Evolutionary conservation across 306 rosid genomes (phyloP).

Genomic region (Trifolium repens): DNA sequence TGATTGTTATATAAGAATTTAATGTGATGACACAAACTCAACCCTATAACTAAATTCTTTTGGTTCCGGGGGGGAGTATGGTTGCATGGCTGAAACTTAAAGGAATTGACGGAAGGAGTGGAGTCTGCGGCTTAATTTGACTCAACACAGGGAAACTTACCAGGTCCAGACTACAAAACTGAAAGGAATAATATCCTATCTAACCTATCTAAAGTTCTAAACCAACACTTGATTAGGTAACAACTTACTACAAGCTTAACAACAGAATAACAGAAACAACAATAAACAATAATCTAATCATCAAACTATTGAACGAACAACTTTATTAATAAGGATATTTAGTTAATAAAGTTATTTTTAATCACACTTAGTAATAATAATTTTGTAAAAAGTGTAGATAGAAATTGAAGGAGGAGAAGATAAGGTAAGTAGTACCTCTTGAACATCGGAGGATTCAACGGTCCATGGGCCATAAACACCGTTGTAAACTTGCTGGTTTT

Average conservation of each 20-base stretch:
- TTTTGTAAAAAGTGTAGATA: not conserved
- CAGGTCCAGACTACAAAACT: no score
- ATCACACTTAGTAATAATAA: no score
- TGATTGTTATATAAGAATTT: not conserved
- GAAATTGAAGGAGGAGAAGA: conserved; percentile 2
- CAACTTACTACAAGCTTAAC: not conserved
- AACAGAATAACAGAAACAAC: no score
- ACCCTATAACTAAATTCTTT: not conserved
- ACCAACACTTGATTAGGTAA: not conserved
- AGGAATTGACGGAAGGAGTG: no score
- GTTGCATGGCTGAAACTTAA: no score
- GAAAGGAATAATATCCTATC: not conserved
- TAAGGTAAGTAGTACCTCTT: conserved; percentile 54
- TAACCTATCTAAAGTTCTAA: not conserved
- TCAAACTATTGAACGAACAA: no score
- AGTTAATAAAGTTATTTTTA: no score
- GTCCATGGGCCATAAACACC: conserved; percentile 94
- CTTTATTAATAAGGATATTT: no score
- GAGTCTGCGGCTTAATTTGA: no score
- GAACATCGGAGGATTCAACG: conserved; percentile 71
- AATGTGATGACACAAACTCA: not conserved
- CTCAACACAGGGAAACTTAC: no score
- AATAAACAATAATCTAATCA: not conserved
- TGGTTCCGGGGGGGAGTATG: no score
- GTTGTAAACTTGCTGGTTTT: conserved; percentile 58